Evolutionary conservation across 768 basidiomycete species (phyloP).

Genomic region (Pulveroboletus frians): DNA sequence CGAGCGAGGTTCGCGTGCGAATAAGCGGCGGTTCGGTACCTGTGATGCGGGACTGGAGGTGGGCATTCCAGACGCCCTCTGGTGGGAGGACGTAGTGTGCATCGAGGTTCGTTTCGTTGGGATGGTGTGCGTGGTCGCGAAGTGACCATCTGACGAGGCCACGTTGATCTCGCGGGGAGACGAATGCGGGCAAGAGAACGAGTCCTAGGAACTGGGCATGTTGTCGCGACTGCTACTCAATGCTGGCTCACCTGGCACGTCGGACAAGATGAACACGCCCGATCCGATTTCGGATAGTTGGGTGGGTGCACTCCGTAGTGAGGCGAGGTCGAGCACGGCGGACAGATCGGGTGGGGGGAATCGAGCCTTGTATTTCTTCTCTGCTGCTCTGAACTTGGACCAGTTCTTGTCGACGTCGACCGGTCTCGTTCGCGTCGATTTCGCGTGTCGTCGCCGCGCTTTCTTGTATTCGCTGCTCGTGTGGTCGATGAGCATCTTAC

Average conservation of each 20-base stretch:
- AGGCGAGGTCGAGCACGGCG: slow-evolving; percentile 61
- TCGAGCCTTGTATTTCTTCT: slow-evolving; percentile 75
- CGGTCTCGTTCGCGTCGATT: slow-evolving; percentile 53
- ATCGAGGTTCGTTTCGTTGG: slow-evolving; percentile 89
- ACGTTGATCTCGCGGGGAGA: slow-evolving; percentile 60
- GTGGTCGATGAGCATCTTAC: slow-evolving; percentile 9
- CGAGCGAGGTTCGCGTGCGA: slow-evolving; percentile 34
- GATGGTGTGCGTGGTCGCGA: slow-evolving; percentile 62
- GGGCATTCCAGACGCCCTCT: slow-evolving; percentile 73
- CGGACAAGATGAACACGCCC: slow-evolving; percentile 8
- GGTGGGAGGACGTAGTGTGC: slow-evolving; percentile 76
- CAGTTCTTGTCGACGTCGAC: slow-evolving; percentile 46
- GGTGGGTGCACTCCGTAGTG: slow-evolving; percentile 26
- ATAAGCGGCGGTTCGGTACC: slow-evolving; percentile 35
- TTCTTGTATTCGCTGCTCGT: slow-evolving; percentile 47
- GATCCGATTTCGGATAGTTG: slow-evolving; percentile 1
- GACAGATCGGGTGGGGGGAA: slow-evolving; percentile 76
- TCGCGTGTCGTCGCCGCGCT: slow-evolving; percentile 52
- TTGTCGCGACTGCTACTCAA: background rate
- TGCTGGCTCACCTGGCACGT: slow-evolving; percentile 38
- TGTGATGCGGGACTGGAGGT: slow-evolving; percentile 33
- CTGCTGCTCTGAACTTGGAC: slow-evolving; percentile 72
- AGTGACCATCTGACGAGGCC: slow-evolving; percentile 70
- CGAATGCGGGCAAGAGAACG: slow-evolving; percentile 73
- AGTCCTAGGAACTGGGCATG: slow-evolving; percentile 55